phyloP scores from a whole-genome alignment of 345 rosid species.

The Euphorbia tirucalli region DNA sequence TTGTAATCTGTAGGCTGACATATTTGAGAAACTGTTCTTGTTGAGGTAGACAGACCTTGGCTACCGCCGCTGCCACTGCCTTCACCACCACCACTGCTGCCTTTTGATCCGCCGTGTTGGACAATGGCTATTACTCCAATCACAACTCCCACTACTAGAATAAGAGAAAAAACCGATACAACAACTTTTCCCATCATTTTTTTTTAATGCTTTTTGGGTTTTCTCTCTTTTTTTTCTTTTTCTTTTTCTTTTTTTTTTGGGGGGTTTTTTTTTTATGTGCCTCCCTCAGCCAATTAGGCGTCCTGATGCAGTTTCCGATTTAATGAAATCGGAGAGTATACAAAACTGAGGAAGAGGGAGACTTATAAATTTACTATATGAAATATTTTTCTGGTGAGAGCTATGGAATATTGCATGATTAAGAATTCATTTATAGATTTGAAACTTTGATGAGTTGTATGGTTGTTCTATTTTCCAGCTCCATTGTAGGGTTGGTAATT shows the following conservation, averaged over 20 bases:
- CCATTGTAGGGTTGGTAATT: neutral
- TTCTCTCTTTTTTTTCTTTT: neutral
- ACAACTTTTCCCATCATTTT: constrained; percentile 18
- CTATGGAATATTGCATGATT: neutral
- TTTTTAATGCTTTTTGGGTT: neutral
- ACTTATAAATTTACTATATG: neutral
- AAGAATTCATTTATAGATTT: neutral
- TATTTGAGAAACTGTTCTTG: neutral
- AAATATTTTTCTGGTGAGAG: neutral
- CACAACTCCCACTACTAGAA: constrained; percentile 21
- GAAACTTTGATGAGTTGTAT: neutral
- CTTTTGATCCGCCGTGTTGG: neutral
- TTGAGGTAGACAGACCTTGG: neutral
- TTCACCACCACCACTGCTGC: neutral
- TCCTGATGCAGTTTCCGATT: neutral
- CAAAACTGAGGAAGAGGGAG: constrained; percentile 9
- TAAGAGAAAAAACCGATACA: constrained; percentile 15
- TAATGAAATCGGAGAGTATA: neutral
- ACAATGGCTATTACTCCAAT: constrained; percentile 17
- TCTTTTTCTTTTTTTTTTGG: neutral
- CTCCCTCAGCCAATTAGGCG: neutral
- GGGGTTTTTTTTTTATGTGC: neutral
- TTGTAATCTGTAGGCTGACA: constrained; percentile 28
- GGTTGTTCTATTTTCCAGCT: constrained; percentile 9
- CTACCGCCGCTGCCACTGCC: neutral